Evolutionary conservation across 208 protist genomes (phyloP), one percentile per base, ranked within the genome.

Genomic region (Acanthamoeba castellanii): DNA sequence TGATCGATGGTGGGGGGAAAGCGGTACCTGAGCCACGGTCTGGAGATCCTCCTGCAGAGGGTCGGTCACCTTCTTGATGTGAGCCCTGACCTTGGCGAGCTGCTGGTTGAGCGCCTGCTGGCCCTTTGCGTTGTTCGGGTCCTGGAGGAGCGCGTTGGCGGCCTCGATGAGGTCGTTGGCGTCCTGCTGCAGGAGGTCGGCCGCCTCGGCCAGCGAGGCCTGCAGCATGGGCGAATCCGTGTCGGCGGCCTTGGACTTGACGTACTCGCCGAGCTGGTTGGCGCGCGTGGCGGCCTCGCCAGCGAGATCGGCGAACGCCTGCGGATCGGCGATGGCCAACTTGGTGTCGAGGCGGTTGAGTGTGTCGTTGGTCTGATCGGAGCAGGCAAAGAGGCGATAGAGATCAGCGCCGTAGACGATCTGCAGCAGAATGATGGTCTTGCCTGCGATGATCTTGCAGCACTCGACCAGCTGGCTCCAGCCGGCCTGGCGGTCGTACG

Each of bases 391-490:
- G 37, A 94, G 50, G 20, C 90, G 61, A 14, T 84, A 66, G 52
- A 94, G 64, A 20, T 94, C 90, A 0, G 90, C 90, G 27, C 90
- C 90, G 72, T 94, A 94, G n/a, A 94, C 90, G 27, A 94, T 76
- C 68, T 94, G 91, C 70, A 94, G 91, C 52, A 94, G 70, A 34
- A 94, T 64, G 52, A 94, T 94, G 64, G 91, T 94, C 91, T 94
- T 94, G 66, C 91, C 91, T 0, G 91, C 64, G 45, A 94, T 94
- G n/a, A 94, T 64, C 70, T 94, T 94, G 32, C 91, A 94, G 30
- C 52, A 78, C 52, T 94, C 91, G 4, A 94, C 91, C 16, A 94
- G 52, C 70, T 87, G 91, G 52, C 52, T 84, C 91, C 91, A 94
- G 20, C 70, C 91, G 22, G 52, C 70, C 47, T 81, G 27, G 7